Evolutionary conservation across 495 filamentous ascomycete species (phyloP).

Genomic region (Stereocaulon alpinum): DNA sequence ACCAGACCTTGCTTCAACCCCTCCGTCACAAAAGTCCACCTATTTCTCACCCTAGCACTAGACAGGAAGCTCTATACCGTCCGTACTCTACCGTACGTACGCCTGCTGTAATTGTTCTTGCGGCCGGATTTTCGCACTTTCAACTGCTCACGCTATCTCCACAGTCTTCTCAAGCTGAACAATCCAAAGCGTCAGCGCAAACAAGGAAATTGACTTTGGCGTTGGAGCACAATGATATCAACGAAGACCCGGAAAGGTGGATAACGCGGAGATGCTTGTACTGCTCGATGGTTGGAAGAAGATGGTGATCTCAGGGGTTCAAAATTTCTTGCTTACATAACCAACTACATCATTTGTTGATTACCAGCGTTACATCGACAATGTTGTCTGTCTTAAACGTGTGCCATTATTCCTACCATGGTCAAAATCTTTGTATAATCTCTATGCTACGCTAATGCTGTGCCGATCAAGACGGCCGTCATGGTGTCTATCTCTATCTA

Average conservation of each 20-base stretch:
- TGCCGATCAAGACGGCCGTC: not conserved
- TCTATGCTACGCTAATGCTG: not conserved
- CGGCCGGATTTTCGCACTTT: not conserved
- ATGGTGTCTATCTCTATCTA: not conserved
- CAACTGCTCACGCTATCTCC: no score
- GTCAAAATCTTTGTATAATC: not conserved
- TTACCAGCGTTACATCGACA: no score
- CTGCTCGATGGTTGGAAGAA: not conserved
- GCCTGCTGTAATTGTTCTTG: not conserved
- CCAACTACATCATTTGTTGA: not conserved
- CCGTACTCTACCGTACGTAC: not conserved
- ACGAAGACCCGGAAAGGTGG: not conserved
- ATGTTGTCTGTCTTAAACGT: no score
- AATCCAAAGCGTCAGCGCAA: not conserved
- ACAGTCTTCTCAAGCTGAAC: not conserved
- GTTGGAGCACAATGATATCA: not conserved
- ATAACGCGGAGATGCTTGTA: not conserved
- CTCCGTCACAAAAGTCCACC: not conserved
- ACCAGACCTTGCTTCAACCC: not conserved
- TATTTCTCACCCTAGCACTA: not conserved
- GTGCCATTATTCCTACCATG: no score
- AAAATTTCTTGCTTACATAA: conserved; percentile 1
- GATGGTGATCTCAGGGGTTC: not conserved
- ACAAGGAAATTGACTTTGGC: not conserved
- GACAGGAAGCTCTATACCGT: not conserved